phyloP scores from a whole-genome alignment of 2,329 filamentous ascomycete genomes.

The Monilinia fructigena region DNA sequence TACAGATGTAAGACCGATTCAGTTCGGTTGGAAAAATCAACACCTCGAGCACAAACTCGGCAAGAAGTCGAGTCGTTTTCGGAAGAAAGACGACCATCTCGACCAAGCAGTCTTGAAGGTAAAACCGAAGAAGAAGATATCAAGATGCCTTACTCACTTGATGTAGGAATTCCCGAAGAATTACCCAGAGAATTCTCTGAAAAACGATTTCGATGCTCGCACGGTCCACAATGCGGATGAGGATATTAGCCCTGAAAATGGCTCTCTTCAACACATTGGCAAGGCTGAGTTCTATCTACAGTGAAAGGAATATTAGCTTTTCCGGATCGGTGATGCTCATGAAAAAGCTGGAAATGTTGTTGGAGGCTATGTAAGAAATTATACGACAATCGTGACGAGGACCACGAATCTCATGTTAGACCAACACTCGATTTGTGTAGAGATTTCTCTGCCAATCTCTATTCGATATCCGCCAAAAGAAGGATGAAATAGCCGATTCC shows the following conservation, averaged over 20 bases:
- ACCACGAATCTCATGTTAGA: constrained; percentile 64
- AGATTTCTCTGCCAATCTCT: constrained; percentile 88
- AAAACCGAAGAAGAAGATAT: constrained; percentile 37
- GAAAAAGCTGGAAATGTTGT: constrained; percentile 92
- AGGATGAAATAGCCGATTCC: constrained; percentile 79
- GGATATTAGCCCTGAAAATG: constrained; percentile 65
- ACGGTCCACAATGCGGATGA: constrained; percentile 49
- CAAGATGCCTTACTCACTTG: constrained; percentile 33
- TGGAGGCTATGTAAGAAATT: constrained; percentile 90
- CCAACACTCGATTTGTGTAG: constrained; percentile 83
- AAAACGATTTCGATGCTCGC: constrained; percentile 47
- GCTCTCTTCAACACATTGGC: constrained; percentile 89
- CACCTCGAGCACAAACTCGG: constrained; percentile 79
- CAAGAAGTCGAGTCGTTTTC: constrained; percentile 65
- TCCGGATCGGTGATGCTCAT: constrained; percentile 72
- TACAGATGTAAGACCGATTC: constrained; percentile 66
- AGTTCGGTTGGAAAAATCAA: constrained; percentile 69
- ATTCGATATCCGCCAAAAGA: constrained; percentile 78
- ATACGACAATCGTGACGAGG: constrained; percentile 76
- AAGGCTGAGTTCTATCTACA: constrained; percentile 78
- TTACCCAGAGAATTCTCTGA: constrained; percentile 46
- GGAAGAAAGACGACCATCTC: constrained; percentile 51
- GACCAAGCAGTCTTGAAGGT: constrained; percentile 73
- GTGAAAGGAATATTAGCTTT: constrained; percentile 74
- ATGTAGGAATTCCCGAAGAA: constrained; percentile 43